Percentiles rank a stretch among this genome's conserved stretches.
Conservation (phyloP, 257 asterid genomes). For the Solanum lycopersicoides region DNA sequence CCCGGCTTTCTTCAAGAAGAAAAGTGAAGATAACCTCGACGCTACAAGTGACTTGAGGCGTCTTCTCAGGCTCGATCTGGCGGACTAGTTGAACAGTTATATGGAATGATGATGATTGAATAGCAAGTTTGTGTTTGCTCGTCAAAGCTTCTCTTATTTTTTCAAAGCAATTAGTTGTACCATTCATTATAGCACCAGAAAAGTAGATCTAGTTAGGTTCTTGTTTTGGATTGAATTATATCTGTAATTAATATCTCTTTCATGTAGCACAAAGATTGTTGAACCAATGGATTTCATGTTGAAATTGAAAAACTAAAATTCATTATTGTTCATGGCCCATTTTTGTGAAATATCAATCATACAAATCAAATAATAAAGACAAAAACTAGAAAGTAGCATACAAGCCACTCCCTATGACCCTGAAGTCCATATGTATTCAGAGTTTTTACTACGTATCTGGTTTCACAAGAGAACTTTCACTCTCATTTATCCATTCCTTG, state of each 20-base stretch:
- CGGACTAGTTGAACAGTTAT: no score
- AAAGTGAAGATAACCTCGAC: background rate
- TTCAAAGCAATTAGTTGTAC: conserved; percentile 7
- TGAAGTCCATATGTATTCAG: conserved; percentile 79
- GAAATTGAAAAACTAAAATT: no score
- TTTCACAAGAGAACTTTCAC: no score
- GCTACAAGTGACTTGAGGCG: conserved; percentile 10
- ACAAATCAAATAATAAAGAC: background rate
- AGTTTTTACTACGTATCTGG: conserved; percentile 54
- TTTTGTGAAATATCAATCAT: no score
- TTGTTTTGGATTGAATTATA: no score
- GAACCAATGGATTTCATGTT: no score
- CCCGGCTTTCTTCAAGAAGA: conserved; percentile 20
- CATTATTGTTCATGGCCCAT: no score
- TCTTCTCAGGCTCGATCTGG: conserved; percentile 22
- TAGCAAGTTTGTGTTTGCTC: background rate
- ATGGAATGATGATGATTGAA: background rate
- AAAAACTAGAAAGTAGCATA: conserved; percentile 5
- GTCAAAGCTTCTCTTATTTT: conserved; percentile 19
- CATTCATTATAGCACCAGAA: no score
- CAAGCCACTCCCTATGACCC: conserved; percentile 90
- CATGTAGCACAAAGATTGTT: no score
- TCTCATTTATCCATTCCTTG: no score
- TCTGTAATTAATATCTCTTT: no score
- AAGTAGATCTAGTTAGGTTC: no score